Percentiles rank a stretch among this genome's conserved stretches.
These are phyloP conservation scores for Rhizophlyctis rosea DNA, from an alignment of 192 early-diverging fungal genomes.

Conservation along the genomic window DNA sequence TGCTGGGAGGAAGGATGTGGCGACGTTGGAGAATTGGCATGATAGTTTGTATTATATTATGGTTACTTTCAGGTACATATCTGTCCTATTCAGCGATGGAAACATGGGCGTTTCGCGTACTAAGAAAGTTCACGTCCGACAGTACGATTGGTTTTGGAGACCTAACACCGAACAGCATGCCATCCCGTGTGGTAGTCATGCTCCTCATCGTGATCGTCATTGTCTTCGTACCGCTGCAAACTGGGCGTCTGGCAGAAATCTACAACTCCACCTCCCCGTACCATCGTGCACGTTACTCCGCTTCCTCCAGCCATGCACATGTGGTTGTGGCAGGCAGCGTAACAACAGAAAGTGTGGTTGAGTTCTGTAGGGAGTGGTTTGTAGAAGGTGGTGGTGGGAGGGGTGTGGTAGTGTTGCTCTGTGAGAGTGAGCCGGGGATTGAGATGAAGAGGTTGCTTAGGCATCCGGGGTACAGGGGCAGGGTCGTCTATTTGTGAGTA, in stretches of 20 bases:
- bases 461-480: conserved; percentile 46
- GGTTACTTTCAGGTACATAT: conserved; percentile 46
- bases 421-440: conserved; percentile 31
- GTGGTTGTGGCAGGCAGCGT: conserved; percentile 45
- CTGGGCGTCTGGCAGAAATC: conserved; percentile 47
- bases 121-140: not conserved
- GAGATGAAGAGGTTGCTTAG: conserved; percentile 36
- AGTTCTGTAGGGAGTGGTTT: conserved; percentile 54
- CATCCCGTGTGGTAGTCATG: conserved; percentile 50
- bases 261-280: conserved; percentile 41
- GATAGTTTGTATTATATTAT: conserved; percentile 58
- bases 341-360: conserved; percentile 35
- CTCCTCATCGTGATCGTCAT: conserved; percentile 52
- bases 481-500: conserved; percentile 35
- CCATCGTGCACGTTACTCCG: conserved; percentile 44
- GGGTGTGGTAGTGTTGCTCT: conserved; percentile 46
- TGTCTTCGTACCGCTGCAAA: conserved; percentile 49
- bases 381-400: conserved; percentile 29
- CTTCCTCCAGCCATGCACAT: conserved; percentile 25
- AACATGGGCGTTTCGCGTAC: not conserved
- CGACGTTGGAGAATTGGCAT: conserved; percentile 46
- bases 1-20: conserved; percentile 1
- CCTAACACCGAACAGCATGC: conserved; percentile 45
- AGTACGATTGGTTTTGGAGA: conserved; percentile 58
- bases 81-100: not conserved